Percentiles rank a stretch among this genome's conserved stretches.
phyloP scores from a whole-genome alignment of 768 basidiomycete genomes.

The Tephrocybe sp. region DNA sequence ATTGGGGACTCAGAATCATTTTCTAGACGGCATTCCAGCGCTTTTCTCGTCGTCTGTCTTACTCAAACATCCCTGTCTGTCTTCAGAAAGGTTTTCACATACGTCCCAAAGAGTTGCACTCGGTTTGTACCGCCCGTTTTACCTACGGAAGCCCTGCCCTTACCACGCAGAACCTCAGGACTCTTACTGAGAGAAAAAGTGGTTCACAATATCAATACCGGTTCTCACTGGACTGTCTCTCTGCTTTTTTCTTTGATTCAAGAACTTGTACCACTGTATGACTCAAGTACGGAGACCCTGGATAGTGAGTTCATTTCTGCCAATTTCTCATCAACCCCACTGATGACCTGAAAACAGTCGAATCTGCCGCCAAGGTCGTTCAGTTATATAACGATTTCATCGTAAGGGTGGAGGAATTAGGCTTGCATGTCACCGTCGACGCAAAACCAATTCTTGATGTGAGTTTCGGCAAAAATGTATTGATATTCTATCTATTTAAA shows the following conservation, averaged over 20 bases:
- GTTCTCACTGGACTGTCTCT: slow-evolving; percentile 68
- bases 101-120: slow-evolving; percentile 55
- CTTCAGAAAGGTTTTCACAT: slow-evolving; percentile 30
- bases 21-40: slow-evolving; percentile 69
- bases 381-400: slow-evolving; percentile 66
- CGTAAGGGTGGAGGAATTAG: slow-evolving; percentile 56
- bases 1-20: slow-evolving; percentile 74
- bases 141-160: not conserved
- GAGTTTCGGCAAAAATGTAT: slow-evolving; percentile 27
- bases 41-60: slow-evolving; percentile 56
- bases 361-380: slow-evolving; percentile 46
- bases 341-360: slow-evolving; percentile 28
- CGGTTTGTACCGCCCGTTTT: slow-evolving; percentile 37
- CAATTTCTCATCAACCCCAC: not conserved
- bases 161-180: slow-evolving; percentile 36
- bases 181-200: slow-evolving; percentile 62
- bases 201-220: slow-evolving; percentile 62
- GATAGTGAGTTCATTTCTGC: slow-evolving; percentile 35
- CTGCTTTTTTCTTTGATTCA: slow-evolving; percentile 73
- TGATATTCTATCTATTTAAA: not conserved
- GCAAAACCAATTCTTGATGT: slow-evolving; percentile 78
- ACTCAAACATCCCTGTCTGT: slow-evolving; percentile 34
- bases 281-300: slow-evolving; percentile 35
- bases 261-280: slow-evolving; percentile 60
- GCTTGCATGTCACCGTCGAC: slow-evolving; percentile 59